These are phyloP conservation scores for Asparagopsis taxiformis DNA, from an alignment of 31 red algal species.

Conservation along the genomic window DNA sequence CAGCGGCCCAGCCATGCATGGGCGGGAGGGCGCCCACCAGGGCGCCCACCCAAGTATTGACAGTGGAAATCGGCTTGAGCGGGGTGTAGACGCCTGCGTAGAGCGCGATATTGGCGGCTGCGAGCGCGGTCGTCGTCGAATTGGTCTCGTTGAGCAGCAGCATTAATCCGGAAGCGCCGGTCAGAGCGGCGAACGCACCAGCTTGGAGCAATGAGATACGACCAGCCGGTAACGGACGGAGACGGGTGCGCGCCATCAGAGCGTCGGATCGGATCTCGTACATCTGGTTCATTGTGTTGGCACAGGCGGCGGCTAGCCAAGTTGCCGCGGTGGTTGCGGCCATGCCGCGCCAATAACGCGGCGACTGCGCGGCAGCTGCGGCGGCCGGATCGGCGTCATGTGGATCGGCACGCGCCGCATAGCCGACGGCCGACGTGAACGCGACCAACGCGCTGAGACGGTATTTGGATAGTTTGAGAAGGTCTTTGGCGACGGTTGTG, in stretches of 20 bases:
- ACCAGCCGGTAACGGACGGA: constrained; percentile 79
- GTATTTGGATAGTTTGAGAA: constrained; percentile 88
- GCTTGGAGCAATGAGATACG: constrained; percentile 58
- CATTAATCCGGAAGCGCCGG: constrained; percentile 35
- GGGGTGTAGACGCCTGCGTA: constrained; percentile 95
- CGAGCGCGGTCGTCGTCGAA: constrained; percentile 52
- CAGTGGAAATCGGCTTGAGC: constrained; percentile 67
- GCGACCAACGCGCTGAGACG: constrained; percentile 79
- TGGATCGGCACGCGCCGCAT: constrained; percentile 25
- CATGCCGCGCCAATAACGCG: neutral
- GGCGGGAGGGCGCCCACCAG: constrained; percentile 95
- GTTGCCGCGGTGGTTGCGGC: constrained; percentile 52
- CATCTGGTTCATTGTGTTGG: constrained; percentile 94
- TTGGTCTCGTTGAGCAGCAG: constrained; percentile 50
- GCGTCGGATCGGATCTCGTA: constrained; percentile 80
- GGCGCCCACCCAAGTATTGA: constrained; percentile 96
- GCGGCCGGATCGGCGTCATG: neutral
- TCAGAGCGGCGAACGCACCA: constrained; percentile 34
- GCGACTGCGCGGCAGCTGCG: constrained; percentile 1
- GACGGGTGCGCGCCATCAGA: constrained; percentile 78
- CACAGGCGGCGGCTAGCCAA: constrained; percentile 72
- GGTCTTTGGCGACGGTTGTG: constrained; percentile 7
- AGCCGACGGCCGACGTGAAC: constrained; percentile 79
- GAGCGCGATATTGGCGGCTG: constrained; percentile 69
- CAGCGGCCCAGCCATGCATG: constrained; percentile 92